Conservation (phyloP, 257 asterid species). For the Ophiorrhiza pumila region DNA sequence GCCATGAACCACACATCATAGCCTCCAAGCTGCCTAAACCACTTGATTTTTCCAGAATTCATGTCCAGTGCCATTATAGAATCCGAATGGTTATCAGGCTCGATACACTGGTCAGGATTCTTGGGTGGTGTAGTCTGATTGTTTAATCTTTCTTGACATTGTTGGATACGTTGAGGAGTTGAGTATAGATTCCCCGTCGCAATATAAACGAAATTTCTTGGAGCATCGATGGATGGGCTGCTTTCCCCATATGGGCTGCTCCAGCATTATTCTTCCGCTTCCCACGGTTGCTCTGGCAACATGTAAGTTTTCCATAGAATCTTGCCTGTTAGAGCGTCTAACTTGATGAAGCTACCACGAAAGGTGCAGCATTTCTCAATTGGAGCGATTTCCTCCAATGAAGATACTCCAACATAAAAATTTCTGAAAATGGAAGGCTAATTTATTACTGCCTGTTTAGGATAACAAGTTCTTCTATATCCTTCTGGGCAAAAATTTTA, state of each 20-base stretch:
- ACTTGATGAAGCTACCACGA: constrained; percentile 47
- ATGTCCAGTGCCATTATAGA: constrained; percentile 43
- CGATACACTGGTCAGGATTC: constrained; percentile 34
- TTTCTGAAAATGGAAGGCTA: constrained; percentile 7
- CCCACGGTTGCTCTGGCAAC: constrained; percentile 40
- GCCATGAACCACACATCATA: constrained; percentile 51
- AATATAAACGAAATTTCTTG: constrained; percentile 38
- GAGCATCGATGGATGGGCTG: constrained; percentile 44
- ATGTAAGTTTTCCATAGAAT: constrained; percentile 45
- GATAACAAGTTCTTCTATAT: neutral
- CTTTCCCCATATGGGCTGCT: constrained; percentile 58
- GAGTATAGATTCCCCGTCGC: constrained; percentile 58
- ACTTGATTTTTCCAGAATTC: constrained; percentile 32
- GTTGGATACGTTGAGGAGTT: constrained; percentile 30
- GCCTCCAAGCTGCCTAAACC: constrained; percentile 57
- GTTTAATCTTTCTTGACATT: constrained; percentile 38
- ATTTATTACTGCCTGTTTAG: neutral
- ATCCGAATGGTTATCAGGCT: constrained; percentile 40
- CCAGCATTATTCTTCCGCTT: constrained; percentile 37
- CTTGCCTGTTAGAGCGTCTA: constrained; percentile 36
- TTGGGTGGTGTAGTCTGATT: constrained; percentile 36
- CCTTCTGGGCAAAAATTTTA: neutral
- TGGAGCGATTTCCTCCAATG: constrained; percentile 30
- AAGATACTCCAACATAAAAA: constrained; percentile 48
- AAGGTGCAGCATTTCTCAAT: constrained; percentile 44